phyloP scores from a whole-genome alignment of 129 eudicot genomes.

The Flaveria ramosissima region DNA sequence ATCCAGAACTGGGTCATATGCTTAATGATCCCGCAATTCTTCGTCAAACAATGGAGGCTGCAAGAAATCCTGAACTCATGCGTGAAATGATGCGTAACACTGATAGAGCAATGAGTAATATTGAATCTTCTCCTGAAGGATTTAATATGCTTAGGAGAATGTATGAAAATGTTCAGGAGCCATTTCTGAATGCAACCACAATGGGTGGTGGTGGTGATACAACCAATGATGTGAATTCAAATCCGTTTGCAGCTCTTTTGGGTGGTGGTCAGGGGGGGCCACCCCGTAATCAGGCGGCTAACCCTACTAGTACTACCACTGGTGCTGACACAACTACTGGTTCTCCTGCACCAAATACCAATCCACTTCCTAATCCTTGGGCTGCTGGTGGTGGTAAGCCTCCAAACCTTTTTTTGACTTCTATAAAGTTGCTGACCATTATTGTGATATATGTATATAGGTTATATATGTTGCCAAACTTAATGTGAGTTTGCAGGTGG shows the following conservation, averaged over 20 bases:
- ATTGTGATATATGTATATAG: conserved; percentile 2
- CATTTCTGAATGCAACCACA: conserved; percentile 75
- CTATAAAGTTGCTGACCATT: neutral
- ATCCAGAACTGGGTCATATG: conserved; percentile 91
- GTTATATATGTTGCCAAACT: conserved; percentile 9
- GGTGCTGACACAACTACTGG: conserved; percentile 55
- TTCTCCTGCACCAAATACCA: conserved; percentile 70
- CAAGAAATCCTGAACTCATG: conserved; percentile 85
- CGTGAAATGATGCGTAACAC: conserved; percentile 97
- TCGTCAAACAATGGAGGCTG: conserved; percentile 84
- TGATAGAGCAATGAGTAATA: conserved; percentile 92
- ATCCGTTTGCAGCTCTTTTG: conserved; percentile 88
- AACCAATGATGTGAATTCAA: conserved; percentile 55
- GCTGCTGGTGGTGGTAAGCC: conserved; percentile 62
- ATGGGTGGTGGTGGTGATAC: conserved; percentile 54
- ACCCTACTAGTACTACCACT: conserved; percentile 63
- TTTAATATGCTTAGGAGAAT: conserved; percentile 93
- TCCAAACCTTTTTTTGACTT: neutral
- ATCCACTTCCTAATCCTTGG: conserved; percentile 94
- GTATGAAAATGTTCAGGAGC: conserved; percentile 95
- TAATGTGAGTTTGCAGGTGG: conserved; percentile 41
- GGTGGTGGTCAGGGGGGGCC: conserved; percentile 54
- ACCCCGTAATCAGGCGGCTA: conserved; percentile 47
- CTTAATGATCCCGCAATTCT: conserved; percentile 86
- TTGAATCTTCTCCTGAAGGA: conserved; percentile 95